Conservation (phyloP, 768 basidiomycete species). For the Lactifluus echinatus region DNA sequence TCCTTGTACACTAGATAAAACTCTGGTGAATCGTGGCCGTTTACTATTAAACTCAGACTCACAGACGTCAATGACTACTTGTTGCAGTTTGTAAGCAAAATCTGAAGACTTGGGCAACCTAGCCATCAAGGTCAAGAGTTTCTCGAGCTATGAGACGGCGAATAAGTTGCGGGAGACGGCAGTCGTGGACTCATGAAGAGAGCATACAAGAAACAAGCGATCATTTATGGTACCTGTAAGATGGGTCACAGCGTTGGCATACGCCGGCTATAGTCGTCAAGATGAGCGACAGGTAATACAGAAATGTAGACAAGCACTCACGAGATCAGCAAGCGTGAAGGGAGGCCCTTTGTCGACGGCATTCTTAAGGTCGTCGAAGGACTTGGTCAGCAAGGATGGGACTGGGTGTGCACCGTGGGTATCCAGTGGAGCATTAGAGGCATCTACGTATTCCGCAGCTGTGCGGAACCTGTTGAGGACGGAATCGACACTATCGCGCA, state of each 20-base stretch:
- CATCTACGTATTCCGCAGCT: not conserved
- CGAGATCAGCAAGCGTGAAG: conserved; percentile 12
- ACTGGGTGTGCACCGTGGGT: not conserved
- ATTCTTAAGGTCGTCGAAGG: conserved; percentile 5
- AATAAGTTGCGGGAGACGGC: not conserved
- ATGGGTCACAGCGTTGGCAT: not conserved
- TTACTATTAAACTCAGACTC: not conserved
- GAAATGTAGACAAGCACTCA: not conserved
- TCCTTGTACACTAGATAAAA: conserved; percentile 18
- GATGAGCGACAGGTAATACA: not conserved
- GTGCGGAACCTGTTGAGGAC: not conserved
- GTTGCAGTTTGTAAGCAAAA: conserved; percentile 10
- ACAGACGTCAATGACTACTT: conserved; percentile 13
- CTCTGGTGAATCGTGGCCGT: not conserved
- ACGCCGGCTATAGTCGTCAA: conserved; percentile 9
- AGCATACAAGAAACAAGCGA: conserved; percentile 14
- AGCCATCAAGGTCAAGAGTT: conserved; percentile 18
- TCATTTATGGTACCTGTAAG: conserved; percentile 5
- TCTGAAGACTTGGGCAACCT: not conserved
- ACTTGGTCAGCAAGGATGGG: not conserved
- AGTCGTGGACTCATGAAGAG: not conserved
- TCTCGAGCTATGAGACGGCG: conserved; percentile 14
- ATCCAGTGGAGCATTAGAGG: conserved; percentile 9
- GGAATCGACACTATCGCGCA: not conserved
- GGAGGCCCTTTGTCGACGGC: conserved; percentile 2